Percentiles rank a stretch among this genome's conserved stretches.
These are phyloP conservation scores for Aspergillus steynii DNA, from an alignment of 495 filamentous ascomycete genomes.

Conservation along the genomic window DNA sequence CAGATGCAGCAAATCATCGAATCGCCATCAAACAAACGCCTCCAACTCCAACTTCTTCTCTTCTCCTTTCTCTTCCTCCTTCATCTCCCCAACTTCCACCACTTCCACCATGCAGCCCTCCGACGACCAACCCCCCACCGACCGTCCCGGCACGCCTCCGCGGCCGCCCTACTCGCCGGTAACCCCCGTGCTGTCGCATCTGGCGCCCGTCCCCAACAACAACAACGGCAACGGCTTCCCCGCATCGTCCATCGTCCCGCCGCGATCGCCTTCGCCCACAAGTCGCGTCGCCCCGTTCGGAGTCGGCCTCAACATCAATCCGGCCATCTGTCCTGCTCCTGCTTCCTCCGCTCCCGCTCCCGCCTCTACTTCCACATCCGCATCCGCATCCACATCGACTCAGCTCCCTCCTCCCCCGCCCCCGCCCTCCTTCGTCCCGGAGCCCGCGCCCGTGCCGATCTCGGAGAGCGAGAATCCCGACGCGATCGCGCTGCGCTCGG, in stretches of 20 bases:
- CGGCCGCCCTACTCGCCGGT: slow-evolving; percentile 51
- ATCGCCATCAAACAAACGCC: too few relatives aligned
- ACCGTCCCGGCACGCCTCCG: slow-evolving; percentile 43
- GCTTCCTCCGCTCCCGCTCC: slow-evolving; percentile 13
- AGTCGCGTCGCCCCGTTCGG: slow-evolving; percentile 7
- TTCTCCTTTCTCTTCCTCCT: neutral
- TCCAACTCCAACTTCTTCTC: neutral
- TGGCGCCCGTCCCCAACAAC: slow-evolving; percentile 30
- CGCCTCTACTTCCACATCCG: slow-evolving; percentile 2
- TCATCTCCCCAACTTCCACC: neutral
- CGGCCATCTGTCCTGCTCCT: too few relatives aligned
- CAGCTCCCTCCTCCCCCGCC: slow-evolving; percentile 12
- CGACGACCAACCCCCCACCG: slow-evolving; percentile 14
- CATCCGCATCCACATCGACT: neutral
- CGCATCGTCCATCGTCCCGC: slow-evolving; percentile 31
- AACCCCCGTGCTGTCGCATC: slow-evolving; percentile 45
- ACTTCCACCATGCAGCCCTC: slow-evolving; percentile 13
- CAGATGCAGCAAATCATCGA: too few relatives aligned
- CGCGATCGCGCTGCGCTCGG: slow-evolving; percentile 75
- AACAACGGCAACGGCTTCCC: slow-evolving; percentile 17
- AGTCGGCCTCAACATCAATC: slow-evolving; percentile 2
- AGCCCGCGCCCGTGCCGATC: slow-evolving; percentile 65
- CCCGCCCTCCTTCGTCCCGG: slow-evolving; percentile 33
- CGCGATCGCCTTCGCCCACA: slow-evolving; percentile 34
- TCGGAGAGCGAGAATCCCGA: slow-evolving; percentile 78